phyloP scores from a whole-genome alignment of 1,139 yeast species.

The Yamadazyma sp. region DNA sequence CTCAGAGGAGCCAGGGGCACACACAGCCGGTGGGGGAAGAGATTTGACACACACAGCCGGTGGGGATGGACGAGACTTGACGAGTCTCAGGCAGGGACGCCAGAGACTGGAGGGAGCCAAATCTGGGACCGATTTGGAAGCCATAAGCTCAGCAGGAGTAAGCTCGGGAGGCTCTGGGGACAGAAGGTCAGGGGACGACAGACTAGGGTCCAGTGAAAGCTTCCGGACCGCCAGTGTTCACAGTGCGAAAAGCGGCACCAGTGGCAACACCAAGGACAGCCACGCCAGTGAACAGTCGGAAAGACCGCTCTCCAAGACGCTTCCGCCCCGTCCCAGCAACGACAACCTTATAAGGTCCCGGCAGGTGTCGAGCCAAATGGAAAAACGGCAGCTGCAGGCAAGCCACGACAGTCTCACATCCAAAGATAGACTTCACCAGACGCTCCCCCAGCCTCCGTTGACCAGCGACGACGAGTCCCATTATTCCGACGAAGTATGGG shows the following conservation, averaged over 20 bases:
- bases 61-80: not conserved
- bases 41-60: too few species aligned
- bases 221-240: slow-evolving; percentile 14
- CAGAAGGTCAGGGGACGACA: not conserved
- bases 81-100: not conserved
- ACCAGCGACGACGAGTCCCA: slow-evolving; percentile 13
- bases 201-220: slow-evolving; percentile 8
- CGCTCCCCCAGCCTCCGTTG: slow-evolving; percentile 17
- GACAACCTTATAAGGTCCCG: slow-evolving; percentile 34
- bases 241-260: slow-evolving; percentile 1
- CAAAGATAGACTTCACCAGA: slow-evolving; percentile 12
- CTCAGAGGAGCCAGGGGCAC: too few species aligned
- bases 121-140: too few species aligned
- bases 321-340: slow-evolving; percentile 42
- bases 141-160: too few species aligned
- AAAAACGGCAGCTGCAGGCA: slow-evolving; percentile 5
- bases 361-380: slow-evolving; percentile 25
- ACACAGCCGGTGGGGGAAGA: too few species aligned
- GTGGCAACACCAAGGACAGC: not conserved
- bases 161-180: too few species aligned
- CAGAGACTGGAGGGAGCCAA: not conserved
- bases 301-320: slow-evolving; percentile 1
- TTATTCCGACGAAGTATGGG: slow-evolving; percentile 12
- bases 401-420: slow-evolving; percentile 3
- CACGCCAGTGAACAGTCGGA: not conserved